A percentile compares a stretch with the other conserved stretches of the same genome.
These are phyloP conservation scores for Vitis amurensis DNA, from an alignment of 164 flowering plant genomes.

Conservation along the genomic window DNA sequence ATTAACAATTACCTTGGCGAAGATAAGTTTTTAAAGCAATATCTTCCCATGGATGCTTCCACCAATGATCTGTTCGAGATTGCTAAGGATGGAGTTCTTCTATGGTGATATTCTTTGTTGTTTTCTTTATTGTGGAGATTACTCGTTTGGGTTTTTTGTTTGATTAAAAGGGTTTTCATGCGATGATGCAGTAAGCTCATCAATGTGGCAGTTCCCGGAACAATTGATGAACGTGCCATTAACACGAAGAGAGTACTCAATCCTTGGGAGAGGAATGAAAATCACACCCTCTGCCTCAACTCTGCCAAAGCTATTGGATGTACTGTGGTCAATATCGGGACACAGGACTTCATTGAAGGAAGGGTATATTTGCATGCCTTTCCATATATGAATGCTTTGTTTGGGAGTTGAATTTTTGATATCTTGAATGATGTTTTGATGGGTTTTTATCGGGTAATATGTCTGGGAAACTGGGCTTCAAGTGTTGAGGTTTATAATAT, in stretches of 20 bases:
- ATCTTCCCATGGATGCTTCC: constrained; percentile 72
- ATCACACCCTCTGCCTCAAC: constrained; percentile 81
- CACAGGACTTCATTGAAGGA: constrained; percentile 80
- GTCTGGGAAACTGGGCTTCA: not conserved
- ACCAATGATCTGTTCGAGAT: constrained; percentile 84
- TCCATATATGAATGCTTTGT: not conserved
- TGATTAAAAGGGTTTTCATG: not conserved
- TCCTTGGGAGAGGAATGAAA: constrained; percentile 92
- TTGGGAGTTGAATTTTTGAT: constrained; percentile 1
- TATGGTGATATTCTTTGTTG: constrained; percentile 48
- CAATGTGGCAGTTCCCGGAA: constrained; percentile 86
- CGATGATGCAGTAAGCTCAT: constrained; percentile 69
- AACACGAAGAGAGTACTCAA: constrained; percentile 72
- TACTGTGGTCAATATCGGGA: constrained; percentile 81
- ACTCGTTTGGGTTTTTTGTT: not conserved
- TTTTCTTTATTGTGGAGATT: constrained; percentile 1
- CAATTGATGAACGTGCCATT: constrained; percentile 83
- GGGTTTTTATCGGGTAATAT: not conserved
- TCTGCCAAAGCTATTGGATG: constrained; percentile 90
- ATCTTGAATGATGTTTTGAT: not conserved
- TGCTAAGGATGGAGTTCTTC: constrained; percentile 87
- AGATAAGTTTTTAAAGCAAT: constrained; percentile 67
- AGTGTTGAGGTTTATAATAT: not conserved
- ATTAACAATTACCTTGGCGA: constrained; percentile 77
- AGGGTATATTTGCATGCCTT: constrained; percentile 42